Evolutionary conservation across 257 asterid genomes (phyloP), one percentile per base, ranked within the genome.

Genomic region (Anisodus tanguticus): DNA sequence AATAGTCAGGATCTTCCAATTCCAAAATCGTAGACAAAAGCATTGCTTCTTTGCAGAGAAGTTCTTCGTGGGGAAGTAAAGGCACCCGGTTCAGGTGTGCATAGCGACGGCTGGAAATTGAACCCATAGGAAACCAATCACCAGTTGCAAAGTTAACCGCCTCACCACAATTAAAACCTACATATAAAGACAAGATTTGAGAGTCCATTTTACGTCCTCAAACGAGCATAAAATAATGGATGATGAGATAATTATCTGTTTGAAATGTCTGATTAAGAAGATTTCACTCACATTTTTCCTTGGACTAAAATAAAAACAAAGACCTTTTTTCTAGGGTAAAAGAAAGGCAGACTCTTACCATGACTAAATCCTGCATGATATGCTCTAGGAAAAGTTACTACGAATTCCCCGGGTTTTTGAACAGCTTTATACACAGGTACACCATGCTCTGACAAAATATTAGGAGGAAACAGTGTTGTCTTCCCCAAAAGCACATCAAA

Each of bases 331-430:
- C 57, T 26, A 7, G 41, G 5, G 41, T 49, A 2, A 47, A 71
- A 12, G 45, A 69, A 63, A 54, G 11, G 47, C 51, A 37, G 62
- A 67, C 83, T 64, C 88, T 63, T 92, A 96, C 99, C 99, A 86
- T 94, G 98, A 91, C 99, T 96, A 88, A 96, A 94, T 84, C 99
- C 99, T 39, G 99, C 95, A 91, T 96, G 99, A 90, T 96, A 96
- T 49, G 99, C 98, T 84, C 99, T 88, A 68, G 99, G 99, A 81
- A 96, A 96, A 82, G 99, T 96, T 55, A 96, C 90, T 64, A 96
- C 88, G 85, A 87, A 96, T 79, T 96, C 98, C 80, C 99, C 99
- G 10, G 99, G 99, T 85, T 90, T 96, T 90, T 96, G 98, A 79
- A 93, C 95, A 60, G 98, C 99, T 91, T 88, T 96, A 90, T 92